Evolutionary conservation across 768 basidiomycete genomes (phyloP), one percentile per base, ranked within the genome.

Genomic region (Gelatoporia subvermispora): DNA sequence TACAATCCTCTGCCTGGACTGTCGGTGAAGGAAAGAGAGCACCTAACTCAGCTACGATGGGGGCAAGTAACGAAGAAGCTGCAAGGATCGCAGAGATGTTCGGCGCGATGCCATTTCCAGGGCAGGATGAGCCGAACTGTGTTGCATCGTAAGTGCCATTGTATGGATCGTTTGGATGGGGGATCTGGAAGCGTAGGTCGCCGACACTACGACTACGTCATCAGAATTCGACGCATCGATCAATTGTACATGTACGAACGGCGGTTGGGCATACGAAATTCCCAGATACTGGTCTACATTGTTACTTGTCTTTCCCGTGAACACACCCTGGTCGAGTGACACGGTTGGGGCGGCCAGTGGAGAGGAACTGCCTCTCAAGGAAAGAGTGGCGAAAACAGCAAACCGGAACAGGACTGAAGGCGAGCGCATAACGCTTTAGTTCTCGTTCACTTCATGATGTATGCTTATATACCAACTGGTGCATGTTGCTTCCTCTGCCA

Each of bases 91-190:
- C 5, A 31, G 28, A 7, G 28, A 31, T 31, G 28, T 31, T 31
- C 7, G 28, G 28, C 7, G 28, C 28, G 5, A 13, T 13, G 5
- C 28, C 28, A 41, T 70, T 72, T 45, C 76, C 73, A n/a, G 67
- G 66, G 45, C 74, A 76, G 3, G 72, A 64, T 21, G 66, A 52
- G 11, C 73, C 71, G 43, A 64, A 72, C 2, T 47, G 40, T 0
- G 62, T 65, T 10, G 70, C 74, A 17, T 65, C 57, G 16, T 62
- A 60, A 3, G 68, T 54, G 8, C 70, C 69, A 1, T 45, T 57
- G 52, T 72, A 64, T 0, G 60, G 45, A 13, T 56, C 54, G 9
- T 65, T 66, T 9, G 57, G 31, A 11, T 53, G 53, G 21, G 60
- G 60, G 4, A 54, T 44, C 37, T 57, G 53, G 45, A 58, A 61